A percentile compares a stretch with the other conserved stretches of the same genome.
phyloP scores from a whole-genome alignment of 2,329 filamentous ascomycete species.

The Talaromyces verruculosus region DNA sequence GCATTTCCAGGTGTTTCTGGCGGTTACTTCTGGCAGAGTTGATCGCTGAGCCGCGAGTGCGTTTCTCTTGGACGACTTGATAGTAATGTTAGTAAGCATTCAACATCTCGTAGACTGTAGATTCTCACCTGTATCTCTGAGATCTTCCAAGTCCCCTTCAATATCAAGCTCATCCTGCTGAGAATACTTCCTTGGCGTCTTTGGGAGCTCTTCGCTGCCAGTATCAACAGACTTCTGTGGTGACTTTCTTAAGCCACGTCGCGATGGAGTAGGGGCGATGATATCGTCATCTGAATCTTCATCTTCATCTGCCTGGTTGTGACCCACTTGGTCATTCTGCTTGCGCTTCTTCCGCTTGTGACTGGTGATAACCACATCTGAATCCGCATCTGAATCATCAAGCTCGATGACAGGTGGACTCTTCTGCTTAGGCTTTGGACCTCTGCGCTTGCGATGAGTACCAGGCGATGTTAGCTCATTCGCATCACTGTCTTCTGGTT shows the following conservation, averaged over 20 bases:
- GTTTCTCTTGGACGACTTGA: slow-evolving; percentile 38
- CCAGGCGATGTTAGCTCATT: slow-evolving; percentile 30
- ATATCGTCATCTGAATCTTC: slow-evolving; percentile 14
- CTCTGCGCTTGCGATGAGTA: slow-evolving; percentile 30
- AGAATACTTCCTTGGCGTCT: slow-evolving; percentile 12
- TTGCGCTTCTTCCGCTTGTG: slow-evolving; percentile 7
- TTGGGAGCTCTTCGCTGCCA: slow-evolving; percentile 24
- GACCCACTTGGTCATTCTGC: background rate
- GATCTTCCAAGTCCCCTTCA: slow-evolving; percentile 47
- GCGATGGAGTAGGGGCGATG: slow-evolving; percentile 13
- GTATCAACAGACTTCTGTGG: background rate
- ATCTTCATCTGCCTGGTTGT: background rate
- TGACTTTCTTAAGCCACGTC: slow-evolving; percentile 11
- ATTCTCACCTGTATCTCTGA: slow-evolving; percentile 44
- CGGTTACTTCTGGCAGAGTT: slow-evolving; percentile 42
- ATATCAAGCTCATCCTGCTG: slow-evolving; percentile 44
- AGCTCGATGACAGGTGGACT: slow-evolving; percentile 26
- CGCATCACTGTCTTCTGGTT: slow-evolving; percentile 33
- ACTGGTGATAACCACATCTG: slow-evolving; percentile 24
- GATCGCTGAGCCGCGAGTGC: slow-evolving; percentile 43
- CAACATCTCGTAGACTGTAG: background rate
- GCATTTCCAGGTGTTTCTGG: slow-evolving; percentile 44
- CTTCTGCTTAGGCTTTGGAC: slow-evolving; percentile 23
- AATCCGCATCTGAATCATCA: slow-evolving; percentile 34
- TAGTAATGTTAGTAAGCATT: background rate